A percentile compares a stretch with the other conserved stretches of the same genome.
Conservation (phyloP, 148 eudicot genomes). For the Chenopodium suecicum region DNA sequence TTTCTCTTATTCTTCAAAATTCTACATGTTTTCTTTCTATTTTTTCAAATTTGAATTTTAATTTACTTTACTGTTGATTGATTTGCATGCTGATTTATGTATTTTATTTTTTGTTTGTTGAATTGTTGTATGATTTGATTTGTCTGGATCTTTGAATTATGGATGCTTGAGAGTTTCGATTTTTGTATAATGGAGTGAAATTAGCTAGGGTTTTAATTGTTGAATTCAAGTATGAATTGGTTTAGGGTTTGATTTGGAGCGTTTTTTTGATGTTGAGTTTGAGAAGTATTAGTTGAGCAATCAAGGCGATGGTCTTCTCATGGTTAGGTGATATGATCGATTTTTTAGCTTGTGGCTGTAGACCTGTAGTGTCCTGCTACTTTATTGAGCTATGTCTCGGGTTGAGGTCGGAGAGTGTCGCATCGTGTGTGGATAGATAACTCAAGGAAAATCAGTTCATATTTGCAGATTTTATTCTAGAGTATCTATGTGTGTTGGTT, state of each 20-base stretch:
- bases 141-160: neutral
- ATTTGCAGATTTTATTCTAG: no score
- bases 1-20: no score
- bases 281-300: neutral
- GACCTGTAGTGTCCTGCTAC: neutral
- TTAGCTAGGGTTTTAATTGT: neutral
- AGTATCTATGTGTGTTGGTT: no score
- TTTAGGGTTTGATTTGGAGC: neutral
- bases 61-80: constrained; percentile 2
- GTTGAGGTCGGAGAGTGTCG: no score
- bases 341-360: neutral
- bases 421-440: no score
- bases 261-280: neutral
- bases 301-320: neutral
- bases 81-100: neutral
- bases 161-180: neutral
- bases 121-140: neutral
- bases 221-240: neutral
- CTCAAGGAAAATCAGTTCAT: no score
- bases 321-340: neutral
- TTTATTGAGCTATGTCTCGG: neutral
- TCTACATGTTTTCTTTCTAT: no score
- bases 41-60: neutral
- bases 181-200: no score
- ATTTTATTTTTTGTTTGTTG: neutral